Conservation (phyloP, 2,329 filamentous ascomycete genomes). For the Ceratocystis harringtonii region DNA sequence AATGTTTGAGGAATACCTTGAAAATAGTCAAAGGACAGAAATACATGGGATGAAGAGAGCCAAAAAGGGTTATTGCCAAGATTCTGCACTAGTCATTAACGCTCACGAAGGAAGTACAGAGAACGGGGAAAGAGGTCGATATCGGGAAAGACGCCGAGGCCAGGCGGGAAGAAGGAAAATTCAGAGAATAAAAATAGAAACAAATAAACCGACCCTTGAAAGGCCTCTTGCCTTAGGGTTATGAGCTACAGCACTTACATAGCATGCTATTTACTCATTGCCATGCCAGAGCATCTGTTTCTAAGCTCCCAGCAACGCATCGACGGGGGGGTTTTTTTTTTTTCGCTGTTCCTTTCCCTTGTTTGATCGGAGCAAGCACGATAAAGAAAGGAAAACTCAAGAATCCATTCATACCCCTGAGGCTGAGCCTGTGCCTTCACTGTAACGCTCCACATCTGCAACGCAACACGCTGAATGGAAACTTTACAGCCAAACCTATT, state of each 20-base stretch:
- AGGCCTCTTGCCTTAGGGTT: too few species aligned
- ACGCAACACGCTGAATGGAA: not conserved
- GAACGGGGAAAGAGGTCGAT: not conserved
- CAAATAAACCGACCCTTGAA: too few species aligned
- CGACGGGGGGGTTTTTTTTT: too few species aligned
- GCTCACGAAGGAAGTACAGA: not conserved
- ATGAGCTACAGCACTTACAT: too few species aligned
- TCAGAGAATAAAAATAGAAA: too few species aligned
- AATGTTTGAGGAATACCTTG: too few species aligned
- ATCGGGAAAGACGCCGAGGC: not conserved
- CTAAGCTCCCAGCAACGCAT: too few species aligned
- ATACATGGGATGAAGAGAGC: not conserved
- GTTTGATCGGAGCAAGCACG: too few species aligned
- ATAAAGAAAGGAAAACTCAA: not conserved
- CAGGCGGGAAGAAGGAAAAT: not conserved
- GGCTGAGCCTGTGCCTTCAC: slow-evolving; percentile 9
- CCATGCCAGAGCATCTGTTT: too few species aligned
- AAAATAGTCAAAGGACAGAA: not conserved
- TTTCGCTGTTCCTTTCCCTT: too few species aligned
- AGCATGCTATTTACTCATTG: too few species aligned
- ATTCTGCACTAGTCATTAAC: not conserved
- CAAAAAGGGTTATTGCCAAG: not conserved
- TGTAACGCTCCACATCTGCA: not conserved
- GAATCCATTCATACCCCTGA: slow-evolving; percentile 8
- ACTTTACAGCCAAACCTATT: not conserved